phyloP scores from a whole-genome alignment of 1,139 yeast species.

The Blastobotrys serpentis region DNA sequence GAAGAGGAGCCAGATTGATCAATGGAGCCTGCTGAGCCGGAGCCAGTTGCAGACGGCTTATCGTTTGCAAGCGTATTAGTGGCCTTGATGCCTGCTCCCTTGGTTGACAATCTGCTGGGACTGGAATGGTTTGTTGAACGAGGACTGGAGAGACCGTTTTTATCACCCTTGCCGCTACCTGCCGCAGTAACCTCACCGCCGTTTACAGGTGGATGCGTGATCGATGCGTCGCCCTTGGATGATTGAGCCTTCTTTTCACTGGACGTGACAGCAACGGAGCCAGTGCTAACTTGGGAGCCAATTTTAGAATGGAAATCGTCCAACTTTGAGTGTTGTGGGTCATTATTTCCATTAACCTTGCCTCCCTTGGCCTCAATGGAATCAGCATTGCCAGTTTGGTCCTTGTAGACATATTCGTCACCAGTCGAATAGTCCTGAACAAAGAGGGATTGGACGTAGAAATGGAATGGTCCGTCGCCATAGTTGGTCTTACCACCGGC shows the following conservation, averaged over 20 bases:
- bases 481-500: constrained; percentile 76
- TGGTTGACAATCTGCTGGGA: too few species aligned
- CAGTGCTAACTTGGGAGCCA: too few species aligned
- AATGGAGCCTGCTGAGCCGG: constrained; percentile 12
- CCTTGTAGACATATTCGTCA: constrained; percentile 59
- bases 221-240: background rate
- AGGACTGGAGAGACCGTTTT: constrained; percentile 3
- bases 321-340: constrained; percentile 23
- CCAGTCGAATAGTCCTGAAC: constrained; percentile 84
- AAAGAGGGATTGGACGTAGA: constrained; percentile 58
- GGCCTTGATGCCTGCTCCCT: background rate
- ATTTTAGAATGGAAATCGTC: background rate
- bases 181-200: background rate
- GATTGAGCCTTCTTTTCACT: background rate
- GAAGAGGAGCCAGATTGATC: constrained; percentile 11
- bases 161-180: background rate
- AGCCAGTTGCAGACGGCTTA: constrained; percentile 10
- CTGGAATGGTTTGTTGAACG: background rate
- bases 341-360: constrained; percentile 57
- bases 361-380: constrained; percentile 68
- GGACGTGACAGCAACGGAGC: constrained; percentile 13
- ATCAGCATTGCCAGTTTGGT: constrained; percentile 61
- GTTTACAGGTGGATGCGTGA: background rate
- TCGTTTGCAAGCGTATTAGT: background rate
- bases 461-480: constrained; percentile 61